Evolutionary conservation across 2,329 filamentous ascomycete species (phyloP).

Genomic region (Canariomyces notabilis): DNA sequence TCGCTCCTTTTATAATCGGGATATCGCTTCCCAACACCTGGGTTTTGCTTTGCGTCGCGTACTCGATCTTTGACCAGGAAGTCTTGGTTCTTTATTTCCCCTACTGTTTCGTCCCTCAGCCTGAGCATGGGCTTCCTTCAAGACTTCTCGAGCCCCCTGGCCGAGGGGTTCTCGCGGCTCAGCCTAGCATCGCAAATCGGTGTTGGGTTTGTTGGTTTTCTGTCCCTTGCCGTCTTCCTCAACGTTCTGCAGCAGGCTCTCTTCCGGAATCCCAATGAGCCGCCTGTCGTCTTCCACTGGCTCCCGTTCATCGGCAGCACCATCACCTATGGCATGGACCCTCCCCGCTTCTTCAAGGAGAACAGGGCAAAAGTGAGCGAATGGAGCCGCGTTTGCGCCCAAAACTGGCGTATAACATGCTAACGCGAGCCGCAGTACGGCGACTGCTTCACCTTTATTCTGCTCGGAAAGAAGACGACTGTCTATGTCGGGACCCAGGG

Average conservation of each 20-base stretch:
- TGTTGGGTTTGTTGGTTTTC: conserved; percentile 38
- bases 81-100: conserved; percentile 1
- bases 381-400: not conserved
- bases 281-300: conserved; percentile 76
- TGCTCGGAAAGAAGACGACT: conserved; percentile 47
- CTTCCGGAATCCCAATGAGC: conserved; percentile 76
- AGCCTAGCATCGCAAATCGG: conserved; percentile 44
- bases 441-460: conserved; percentile 50
- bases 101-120: not conserved
- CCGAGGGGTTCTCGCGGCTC: conserved; percentile 46
- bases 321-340: conserved; percentile 90
- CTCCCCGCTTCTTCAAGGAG: conserved; percentile 77
- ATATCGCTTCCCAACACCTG: not conserved
- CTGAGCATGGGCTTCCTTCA: conserved; percentile 53
- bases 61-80: not conserved
- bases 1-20: not conserved
- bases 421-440: conserved; percentile 39
- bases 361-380: conserved; percentile 58
- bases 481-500: conserved; percentile 46
- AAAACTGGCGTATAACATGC: not conserved
- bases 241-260: conserved; percentile 79
- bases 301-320: conserved; percentile 85
- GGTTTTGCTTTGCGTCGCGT: not conserved
- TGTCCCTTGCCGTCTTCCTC: conserved; percentile 58
- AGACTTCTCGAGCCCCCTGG: conserved; percentile 45